Evolutionary conservation across 2,329 filamentous ascomycete species (phyloP).

Genomic region (Alternaria ethzedia): DNA sequence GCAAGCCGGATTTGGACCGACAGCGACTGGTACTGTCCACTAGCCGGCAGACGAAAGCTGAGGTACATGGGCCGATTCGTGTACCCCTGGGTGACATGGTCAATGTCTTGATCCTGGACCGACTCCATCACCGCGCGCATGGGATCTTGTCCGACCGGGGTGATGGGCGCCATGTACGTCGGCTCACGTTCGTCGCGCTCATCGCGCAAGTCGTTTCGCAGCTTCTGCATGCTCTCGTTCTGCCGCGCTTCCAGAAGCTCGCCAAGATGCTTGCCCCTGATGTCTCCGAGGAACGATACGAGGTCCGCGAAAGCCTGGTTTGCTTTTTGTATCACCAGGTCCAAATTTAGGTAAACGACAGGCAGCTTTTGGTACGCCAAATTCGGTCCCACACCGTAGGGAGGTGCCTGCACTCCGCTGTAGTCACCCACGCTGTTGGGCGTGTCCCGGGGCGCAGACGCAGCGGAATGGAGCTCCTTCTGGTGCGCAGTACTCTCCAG

Average conservation of each 20-base stretch:
- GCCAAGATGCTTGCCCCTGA: slow-evolving; percentile 49
- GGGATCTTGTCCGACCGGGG: slow-evolving; percentile 51
- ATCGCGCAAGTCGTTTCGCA: slow-evolving; percentile 54
- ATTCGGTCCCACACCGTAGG: slow-evolving; percentile 33
- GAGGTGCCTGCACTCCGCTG: slow-evolving; percentile 18
- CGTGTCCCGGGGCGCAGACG: slow-evolving; percentile 22
- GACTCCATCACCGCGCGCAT: slow-evolving; percentile 49
- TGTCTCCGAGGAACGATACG: slow-evolving; percentile 47
- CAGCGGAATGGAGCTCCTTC: slow-evolving; percentile 20
- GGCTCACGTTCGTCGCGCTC: slow-evolving; percentile 58
- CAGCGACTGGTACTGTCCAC: slow-evolving; percentile 43
- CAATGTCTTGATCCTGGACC: slow-evolving; percentile 52
- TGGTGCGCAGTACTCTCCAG: slow-evolving; percentile 25
- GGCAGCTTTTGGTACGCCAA: slow-evolving; percentile 39
- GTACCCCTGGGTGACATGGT: slow-evolving; percentile 53
- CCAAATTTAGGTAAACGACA: slow-evolving; percentile 55
- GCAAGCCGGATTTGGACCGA: slow-evolving; percentile 48
- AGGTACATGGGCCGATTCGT: slow-evolving; percentile 50
- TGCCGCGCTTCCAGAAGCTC: slow-evolving; percentile 54
- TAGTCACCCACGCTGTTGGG: slow-evolving; percentile 24
- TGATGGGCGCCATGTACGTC: slow-evolving; percentile 58
- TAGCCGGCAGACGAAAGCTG: slow-evolving; percentile 46
- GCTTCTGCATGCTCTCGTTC: slow-evolving; percentile 50
- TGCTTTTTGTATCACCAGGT: slow-evolving; percentile 55
- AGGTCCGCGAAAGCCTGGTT: slow-evolving; percentile 55